Evolutionary conservation across 768 basidiomycete genomes (phyloP).

Genomic region (Nevesoporus exiguus): DNA sequence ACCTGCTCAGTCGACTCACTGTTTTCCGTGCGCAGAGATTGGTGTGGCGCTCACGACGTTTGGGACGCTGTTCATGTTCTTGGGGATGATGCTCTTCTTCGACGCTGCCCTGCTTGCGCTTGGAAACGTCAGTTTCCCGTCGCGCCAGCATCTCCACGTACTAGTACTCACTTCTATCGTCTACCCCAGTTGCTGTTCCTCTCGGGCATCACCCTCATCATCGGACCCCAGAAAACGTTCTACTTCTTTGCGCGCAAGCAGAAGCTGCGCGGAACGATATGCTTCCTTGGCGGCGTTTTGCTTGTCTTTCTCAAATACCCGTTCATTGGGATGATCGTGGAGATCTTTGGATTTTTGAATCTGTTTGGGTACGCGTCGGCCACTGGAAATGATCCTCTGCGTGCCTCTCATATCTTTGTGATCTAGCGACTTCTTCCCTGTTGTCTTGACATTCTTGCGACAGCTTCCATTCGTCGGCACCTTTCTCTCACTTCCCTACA

Average conservation of each 20-base stretch:
- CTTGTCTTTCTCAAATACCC: constrained; percentile 97
- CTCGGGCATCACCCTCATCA: constrained; percentile 91
- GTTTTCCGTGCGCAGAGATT: constrained; percentile 60
- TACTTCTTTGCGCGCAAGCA: constrained; percentile 96
- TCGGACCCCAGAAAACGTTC: constrained; percentile 95
- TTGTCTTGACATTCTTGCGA: constrained; percentile 93
- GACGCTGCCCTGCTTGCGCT: constrained; percentile 93
- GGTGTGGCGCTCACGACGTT: constrained; percentile 96
- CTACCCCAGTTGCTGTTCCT: constrained; percentile 82
- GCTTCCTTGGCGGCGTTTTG: constrained; percentile 86
- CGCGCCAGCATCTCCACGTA: not conserved
- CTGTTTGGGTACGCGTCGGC: constrained; percentile 74
- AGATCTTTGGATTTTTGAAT: constrained; percentile 96
- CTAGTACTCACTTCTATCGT: constrained; percentile 2
- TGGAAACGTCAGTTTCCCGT: constrained; percentile 74
- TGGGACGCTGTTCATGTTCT: constrained; percentile 91
- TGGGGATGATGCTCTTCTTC: constrained; percentile 95
- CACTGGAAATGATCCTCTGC: not conserved
- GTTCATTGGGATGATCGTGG: constrained; percentile 87
- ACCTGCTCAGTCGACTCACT: not conserved
- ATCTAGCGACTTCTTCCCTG: constrained; percentile 95
- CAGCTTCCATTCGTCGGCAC: constrained; percentile 92
- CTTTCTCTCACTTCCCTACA: constrained; percentile 80
- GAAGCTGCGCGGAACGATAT: constrained; percentile 86
- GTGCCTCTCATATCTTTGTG: not conserved